A percentile compares a stretch with the other conserved stretches of the same genome.
Conservation (phyloP, 345 rosid genomes). For the Draba incana region DNA sequence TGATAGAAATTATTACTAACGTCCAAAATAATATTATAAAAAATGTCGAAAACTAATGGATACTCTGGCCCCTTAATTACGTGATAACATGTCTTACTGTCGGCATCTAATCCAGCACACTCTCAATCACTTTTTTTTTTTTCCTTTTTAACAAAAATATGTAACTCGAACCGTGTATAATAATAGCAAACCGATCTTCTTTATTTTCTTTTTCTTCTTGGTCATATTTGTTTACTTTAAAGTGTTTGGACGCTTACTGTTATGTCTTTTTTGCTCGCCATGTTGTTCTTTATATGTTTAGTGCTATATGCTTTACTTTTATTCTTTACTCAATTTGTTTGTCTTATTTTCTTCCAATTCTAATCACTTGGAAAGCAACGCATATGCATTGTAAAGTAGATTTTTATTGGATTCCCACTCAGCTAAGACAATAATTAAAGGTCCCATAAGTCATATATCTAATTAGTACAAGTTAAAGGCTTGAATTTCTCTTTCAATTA, state of each 20-base stretch:
- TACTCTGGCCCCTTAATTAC: slow-evolving; percentile 29
- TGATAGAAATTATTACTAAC: not conserved
- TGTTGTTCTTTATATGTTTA: slow-evolving; percentile 39
- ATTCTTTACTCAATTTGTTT: slow-evolving; percentile 35
- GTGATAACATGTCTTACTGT: slow-evolving; percentile 42
- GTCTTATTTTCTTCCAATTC: slow-evolving; percentile 30
- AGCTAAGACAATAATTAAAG: slow-evolving; percentile 24
- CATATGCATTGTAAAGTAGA: slow-evolving; percentile 26
- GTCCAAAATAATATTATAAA: no score
- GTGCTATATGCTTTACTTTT: slow-evolving; percentile 42
- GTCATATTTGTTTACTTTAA: slow-evolving; percentile 38
- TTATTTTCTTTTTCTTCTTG: slow-evolving; percentile 8
- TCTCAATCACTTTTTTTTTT: not conserved
- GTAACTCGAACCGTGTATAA: not conserved
- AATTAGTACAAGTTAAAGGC: not conserved
- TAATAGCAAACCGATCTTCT: not conserved
- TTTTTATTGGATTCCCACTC: slow-evolving; percentile 40
- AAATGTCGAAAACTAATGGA: slow-evolving; percentile 1
- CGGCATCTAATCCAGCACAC: slow-evolving; percentile 41
- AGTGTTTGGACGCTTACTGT: slow-evolving; percentile 39
- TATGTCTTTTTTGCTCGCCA: slow-evolving; percentile 39
- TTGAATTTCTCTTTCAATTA: not conserved
- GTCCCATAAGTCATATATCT: slow-evolving; percentile 13
- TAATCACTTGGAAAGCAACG: slow-evolving; percentile 26
- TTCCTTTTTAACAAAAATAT: not conserved